Conservation (phyloP, 2,329 filamentous ascomycete species). For the Cladosporium velox region DNA sequence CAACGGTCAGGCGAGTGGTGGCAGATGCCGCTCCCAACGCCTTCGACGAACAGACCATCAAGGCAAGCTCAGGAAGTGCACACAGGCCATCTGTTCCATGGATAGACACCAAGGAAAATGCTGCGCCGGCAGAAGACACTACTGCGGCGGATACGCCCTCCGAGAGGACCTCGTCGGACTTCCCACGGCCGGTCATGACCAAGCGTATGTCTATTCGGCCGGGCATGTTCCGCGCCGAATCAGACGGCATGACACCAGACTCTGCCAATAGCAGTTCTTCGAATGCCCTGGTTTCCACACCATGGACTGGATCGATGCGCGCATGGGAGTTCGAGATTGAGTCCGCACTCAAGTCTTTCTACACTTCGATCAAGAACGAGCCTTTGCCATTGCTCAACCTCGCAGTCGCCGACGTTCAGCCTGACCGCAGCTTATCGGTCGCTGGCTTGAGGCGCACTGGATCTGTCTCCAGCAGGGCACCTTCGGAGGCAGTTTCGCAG, state of each 20-base stretch:
- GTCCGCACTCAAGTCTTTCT: conserved; percentile 87
- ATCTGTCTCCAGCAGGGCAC: conserved; percentile 88
- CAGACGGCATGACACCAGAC: conserved; percentile 38
- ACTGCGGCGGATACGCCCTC: conserved; percentile 19
- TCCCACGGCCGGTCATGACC: conserved; percentile 30
- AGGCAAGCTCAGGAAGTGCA: conserved; percentile 20
- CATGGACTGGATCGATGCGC: conserved; percentile 72
- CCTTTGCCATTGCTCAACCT: conserved; percentile 74
- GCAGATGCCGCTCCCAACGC: conserved; percentile 69
- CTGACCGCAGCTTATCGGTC: conserved; percentile 61
- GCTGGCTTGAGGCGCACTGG: conserved; percentile 75
- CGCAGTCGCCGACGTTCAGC: conserved; percentile 16
- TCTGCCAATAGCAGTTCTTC: conserved; percentile 49
- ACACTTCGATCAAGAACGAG: conserved; percentile 82
- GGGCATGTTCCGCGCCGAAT: conserved; percentile 37
- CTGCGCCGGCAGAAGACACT: conserved; percentile 15
- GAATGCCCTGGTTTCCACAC: conserved; percentile 74
- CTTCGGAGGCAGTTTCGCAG: conserved; percentile 75
- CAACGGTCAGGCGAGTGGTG: conserved; percentile 77
- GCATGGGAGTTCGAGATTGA: conserved; percentile 91
- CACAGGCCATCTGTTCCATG: conserved; percentile 35
- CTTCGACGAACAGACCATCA: conserved; percentile 52
- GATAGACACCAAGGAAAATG: conserved; percentile 31
- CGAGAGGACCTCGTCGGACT: conserved; percentile 38
- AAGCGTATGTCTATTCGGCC: conserved; percentile 49